phyloP scores from a whole-genome alignment of 495 filamentous ascomycete genomes.

The Penicillium longicatenatum region DNA sequence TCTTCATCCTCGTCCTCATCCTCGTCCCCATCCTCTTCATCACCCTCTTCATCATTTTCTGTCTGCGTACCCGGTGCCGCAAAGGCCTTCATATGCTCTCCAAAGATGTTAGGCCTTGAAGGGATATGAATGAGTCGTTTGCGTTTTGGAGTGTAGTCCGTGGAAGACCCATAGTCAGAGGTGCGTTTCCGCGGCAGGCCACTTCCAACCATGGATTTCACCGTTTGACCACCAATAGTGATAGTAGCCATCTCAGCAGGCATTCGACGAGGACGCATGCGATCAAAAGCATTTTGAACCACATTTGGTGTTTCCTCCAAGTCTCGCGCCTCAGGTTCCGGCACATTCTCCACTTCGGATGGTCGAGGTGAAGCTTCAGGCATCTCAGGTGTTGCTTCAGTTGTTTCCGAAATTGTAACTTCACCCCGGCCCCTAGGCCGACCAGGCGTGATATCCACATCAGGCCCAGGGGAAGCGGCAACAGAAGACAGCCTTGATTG shows the following conservation, averaged over 20 bases:
- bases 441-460: constrained; percentile 2
- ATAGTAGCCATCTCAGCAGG: constrained; percentile 81
- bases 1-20: constrained; percentile 39
- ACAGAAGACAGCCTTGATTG: constrained; percentile 4
- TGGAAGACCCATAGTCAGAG: constrained; percentile 20
- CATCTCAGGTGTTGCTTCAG: not conserved
- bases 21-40: constrained; percentile 36
- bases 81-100: constrained; percentile 71
- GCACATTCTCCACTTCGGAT: constrained; percentile 17
- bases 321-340: constrained; percentile 21
- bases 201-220: constrained; percentile 62
- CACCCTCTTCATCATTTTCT: constrained; percentile 31
- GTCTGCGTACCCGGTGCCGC: constrained; percentile 65
- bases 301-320: constrained; percentile 43
- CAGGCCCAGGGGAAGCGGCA: constrained; percentile 1
- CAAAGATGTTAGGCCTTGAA: constrained; percentile 55
- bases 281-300: constrained; percentile 65
- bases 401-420: constrained; percentile 9
- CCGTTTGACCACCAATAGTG: constrained; percentile 79
- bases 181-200: constrained; percentile 43
- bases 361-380: constrained; percentile 13
- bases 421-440: not conserved
- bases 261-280: constrained; percentile 65
- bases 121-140: constrained; percentile 46
- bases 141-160: constrained; percentile 17